These are phyloP conservation scores for Strobilomyces echinocephalus DNA, from an alignment of 768 basidiomycete species.

Conservation along the genomic window DNA sequence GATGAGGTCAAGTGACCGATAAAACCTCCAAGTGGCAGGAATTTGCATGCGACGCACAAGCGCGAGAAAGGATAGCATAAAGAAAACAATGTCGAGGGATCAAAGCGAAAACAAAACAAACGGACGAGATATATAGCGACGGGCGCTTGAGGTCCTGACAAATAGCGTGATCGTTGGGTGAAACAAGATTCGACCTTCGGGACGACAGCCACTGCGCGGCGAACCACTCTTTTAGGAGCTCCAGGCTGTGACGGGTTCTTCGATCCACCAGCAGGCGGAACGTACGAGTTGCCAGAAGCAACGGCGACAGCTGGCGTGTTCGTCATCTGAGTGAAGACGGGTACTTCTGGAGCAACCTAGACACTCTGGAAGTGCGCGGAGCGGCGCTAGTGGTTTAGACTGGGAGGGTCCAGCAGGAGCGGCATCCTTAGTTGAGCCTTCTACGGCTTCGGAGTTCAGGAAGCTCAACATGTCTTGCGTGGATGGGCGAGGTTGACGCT, in stretches of 20 bases:
- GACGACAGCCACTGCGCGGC: too few relatives aligned
- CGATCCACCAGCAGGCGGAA: conserved; percentile 6
- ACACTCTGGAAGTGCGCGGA: too few relatives aligned
- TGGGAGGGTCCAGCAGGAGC: neutral
- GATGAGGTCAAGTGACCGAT: too few relatives aligned
- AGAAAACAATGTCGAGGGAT: conserved; percentile 10
- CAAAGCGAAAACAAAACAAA: conserved; percentile 24
- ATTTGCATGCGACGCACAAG: neutral
- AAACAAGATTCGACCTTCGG: conserved; percentile 14
- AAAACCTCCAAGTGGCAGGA: neutral
- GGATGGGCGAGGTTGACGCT: conserved; percentile 20
- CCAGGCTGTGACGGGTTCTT: conserved; percentile 31
- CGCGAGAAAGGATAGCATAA: conserved; percentile 8
- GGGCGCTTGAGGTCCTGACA: conserved; percentile 4
- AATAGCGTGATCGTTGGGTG: conserved; percentile 2
- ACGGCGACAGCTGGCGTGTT: too few relatives aligned
- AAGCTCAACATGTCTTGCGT: conserved; percentile 34
- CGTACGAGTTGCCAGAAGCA: too few relatives aligned
- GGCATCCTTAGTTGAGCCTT: conserved; percentile 4
- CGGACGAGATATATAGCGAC: conserved; percentile 4
- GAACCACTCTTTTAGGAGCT: conserved; percentile 11
- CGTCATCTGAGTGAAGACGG: too few relatives aligned
- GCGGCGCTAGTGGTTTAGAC: neutral
- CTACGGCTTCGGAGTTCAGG: conserved; percentile 34
- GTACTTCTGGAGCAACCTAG: too few relatives aligned